Evolutionary conservation across 2,329 filamentous ascomycete genomes (phyloP).

Genomic region (Penicillium psychrosexuale): DNA sequence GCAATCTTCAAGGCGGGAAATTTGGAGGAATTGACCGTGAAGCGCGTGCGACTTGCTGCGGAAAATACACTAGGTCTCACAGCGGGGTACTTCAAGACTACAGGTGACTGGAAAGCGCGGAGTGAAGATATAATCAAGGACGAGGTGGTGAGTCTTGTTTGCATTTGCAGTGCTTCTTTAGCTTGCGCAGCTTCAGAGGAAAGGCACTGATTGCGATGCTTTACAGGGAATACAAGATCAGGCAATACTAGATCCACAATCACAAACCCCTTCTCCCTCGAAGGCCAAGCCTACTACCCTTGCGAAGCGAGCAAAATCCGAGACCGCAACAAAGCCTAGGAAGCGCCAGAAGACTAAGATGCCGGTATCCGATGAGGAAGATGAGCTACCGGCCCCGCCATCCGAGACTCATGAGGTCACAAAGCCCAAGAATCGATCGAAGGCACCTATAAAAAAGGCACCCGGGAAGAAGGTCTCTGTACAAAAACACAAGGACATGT

Average conservation of each 20-base stretch:
- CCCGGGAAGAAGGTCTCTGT: slow-evolving; percentile 5
- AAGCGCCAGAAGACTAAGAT: slow-evolving; percentile 37
- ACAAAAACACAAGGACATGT: slow-evolving; percentile 4
- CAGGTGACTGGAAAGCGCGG: slow-evolving; percentile 52
- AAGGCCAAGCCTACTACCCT: slow-evolving; percentile 19
- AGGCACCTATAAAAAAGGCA: neutral
- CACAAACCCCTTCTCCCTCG: slow-evolving; percentile 15
- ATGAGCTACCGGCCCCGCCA: slow-evolving; percentile 8
- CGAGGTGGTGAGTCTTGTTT: slow-evolving; percentile 46
- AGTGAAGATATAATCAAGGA: slow-evolving; percentile 55
- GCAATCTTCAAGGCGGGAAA: slow-evolving; percentile 40
- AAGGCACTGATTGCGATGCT: slow-evolving; percentile 5
- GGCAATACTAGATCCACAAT: slow-evolving; percentile 11
- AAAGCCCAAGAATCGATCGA: slow-evolving; percentile 20
- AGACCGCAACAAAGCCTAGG: slow-evolving; percentile 22
- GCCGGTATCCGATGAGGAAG: slow-evolving; percentile 26
- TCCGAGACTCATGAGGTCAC: slow-evolving; percentile 23
- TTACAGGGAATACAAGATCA: slow-evolving; percentile 36
- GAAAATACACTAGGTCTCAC: slow-evolving; percentile 53
- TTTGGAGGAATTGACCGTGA: slow-evolving; percentile 55
- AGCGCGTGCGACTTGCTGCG: slow-evolving; percentile 52
- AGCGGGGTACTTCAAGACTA: slow-evolving; percentile 55
- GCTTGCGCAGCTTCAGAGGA: neutral
- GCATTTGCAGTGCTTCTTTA: neutral
- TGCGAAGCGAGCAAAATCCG: slow-evolving; percentile 30